Evolutionary conservation across 78 protist species (phyloP).

Genomic region (Pigoraptor vietnamica): DNA sequence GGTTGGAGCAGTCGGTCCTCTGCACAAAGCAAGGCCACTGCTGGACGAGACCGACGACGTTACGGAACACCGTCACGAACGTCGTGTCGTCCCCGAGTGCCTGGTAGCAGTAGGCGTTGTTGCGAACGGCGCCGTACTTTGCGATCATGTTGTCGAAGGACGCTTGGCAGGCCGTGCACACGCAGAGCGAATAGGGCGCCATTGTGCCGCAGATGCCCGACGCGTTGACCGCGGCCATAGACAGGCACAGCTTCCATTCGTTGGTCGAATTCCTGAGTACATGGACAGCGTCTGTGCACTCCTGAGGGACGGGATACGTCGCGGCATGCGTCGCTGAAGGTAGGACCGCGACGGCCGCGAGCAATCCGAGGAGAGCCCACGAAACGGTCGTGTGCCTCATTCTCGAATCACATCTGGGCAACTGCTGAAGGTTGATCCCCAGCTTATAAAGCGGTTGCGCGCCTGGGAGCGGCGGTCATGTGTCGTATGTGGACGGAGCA

Average conservation of each 20-base stretch:
- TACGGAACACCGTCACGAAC: background rate
- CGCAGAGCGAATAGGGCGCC: background rate
- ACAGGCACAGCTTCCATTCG: background rate
- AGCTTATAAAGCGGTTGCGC: too few relatives aligned
- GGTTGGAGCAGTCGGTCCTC: background rate
- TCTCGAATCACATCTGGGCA: too few relatives aligned
- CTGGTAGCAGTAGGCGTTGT: background rate
- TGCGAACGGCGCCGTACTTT: background rate
- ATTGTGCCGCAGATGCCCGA: background rate
- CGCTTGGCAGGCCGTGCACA: background rate
- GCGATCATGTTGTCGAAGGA: background rate
- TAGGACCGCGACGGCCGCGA: too few relatives aligned
- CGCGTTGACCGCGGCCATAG: background rate
- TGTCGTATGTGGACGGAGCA: too few relatives aligned
- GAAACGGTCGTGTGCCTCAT: too few relatives aligned
- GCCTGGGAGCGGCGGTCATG: too few relatives aligned
- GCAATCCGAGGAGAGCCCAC: too few relatives aligned
- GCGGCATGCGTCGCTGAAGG: too few relatives aligned
- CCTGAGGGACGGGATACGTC: too few relatives aligned
- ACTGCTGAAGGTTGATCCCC: too few relatives aligned
- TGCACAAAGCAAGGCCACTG: background rate
- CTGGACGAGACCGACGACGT: background rate
- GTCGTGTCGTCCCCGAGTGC: background rate
- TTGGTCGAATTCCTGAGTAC: background rate
- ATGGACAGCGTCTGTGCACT: background rate